These are phyloP conservation scores for Cladosporium colombiae DNA, from an alignment of 2,329 filamentous ascomycete genomes.

Conservation along the genomic window DNA sequence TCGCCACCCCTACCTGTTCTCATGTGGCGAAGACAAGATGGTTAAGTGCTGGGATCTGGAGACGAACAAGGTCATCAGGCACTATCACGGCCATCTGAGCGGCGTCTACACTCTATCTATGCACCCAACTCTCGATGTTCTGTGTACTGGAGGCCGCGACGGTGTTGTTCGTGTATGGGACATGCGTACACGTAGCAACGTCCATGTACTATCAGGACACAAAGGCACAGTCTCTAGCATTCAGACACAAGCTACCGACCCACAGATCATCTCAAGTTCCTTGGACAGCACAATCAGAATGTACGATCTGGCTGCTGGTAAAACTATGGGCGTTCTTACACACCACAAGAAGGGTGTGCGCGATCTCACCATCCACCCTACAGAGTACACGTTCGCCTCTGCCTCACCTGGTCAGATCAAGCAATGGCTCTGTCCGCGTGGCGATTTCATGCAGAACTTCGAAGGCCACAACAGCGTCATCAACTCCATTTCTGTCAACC, in stretches of 20 bases:
- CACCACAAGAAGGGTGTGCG: constrained; percentile 98
- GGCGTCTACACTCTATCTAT: constrained; percentile 91
- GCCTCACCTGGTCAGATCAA: constrained; percentile 94
- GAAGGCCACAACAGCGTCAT: constrained; percentile 96
- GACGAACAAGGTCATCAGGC: constrained; percentile 98
- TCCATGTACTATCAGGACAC: constrained; percentile 90
- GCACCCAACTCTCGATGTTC: constrained; percentile 92
- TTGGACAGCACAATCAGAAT: constrained; percentile 87
- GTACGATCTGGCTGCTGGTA: constrained; percentile 95
- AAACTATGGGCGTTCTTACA: constrained; percentile 92
- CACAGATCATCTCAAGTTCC: constrained; percentile 91
- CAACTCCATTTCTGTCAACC: constrained; percentile 89
- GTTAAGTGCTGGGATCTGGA: constrained; percentile 99
- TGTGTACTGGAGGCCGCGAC: constrained; percentile 92
- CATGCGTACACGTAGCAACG: constrained; percentile 93
- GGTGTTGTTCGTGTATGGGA: constrained; percentile 97
- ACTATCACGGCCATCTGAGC: constrained; percentile 95
- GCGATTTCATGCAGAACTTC: constrained; percentile 99
- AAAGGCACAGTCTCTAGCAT: constrained; percentile 87
- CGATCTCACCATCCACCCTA: constrained; percentile 78
- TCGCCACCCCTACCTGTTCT: constrained; percentile 94
- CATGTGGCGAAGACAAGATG: constrained; percentile 98
- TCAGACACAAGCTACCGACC: constrained; percentile 92
- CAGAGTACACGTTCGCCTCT: constrained; percentile 93
- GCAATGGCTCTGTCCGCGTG: constrained; percentile 98